Percentiles rank a stretch among this genome's conserved stretches.
Evolutionary conservation across 176 grass and related monocot species (phyloP).

Genomic region (Cenchrus purpureus): DNA sequence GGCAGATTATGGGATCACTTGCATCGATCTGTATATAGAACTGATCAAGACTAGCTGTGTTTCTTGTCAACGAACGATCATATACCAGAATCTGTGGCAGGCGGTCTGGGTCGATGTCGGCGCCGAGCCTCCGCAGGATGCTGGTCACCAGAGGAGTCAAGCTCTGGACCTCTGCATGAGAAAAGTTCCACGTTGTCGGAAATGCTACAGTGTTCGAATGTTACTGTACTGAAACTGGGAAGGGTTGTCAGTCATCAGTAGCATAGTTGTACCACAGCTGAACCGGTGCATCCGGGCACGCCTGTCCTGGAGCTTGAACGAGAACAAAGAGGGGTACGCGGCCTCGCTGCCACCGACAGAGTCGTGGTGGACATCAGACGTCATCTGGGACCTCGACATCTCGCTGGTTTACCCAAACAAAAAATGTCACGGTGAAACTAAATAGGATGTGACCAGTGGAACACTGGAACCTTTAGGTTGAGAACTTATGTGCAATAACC

Average conservation of each 20-base stretch:
- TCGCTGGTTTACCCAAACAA: slow-evolving; percentile 36
- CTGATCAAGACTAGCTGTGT: not conserved
- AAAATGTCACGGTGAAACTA: not conserved
- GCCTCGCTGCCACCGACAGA: slow-evolving; percentile 11
- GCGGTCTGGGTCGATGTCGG: slow-evolving; percentile 50
- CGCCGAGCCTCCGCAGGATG: slow-evolving; percentile 67
- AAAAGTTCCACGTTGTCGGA: not conserved
- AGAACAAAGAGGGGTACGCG: slow-evolving; percentile 40
- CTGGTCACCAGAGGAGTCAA: slow-evolving; percentile 69
- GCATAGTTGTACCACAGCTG: slow-evolving; percentile 48
- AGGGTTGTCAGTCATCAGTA: not conserved
- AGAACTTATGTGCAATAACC: not conserved
- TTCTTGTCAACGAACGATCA: no score
- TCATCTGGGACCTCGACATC: slow-evolving; percentile 45
- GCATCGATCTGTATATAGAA: not conserved
- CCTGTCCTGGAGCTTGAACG: slow-evolving; percentile 78
- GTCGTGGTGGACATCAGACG: slow-evolving; percentile 51
- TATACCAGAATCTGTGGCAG: slow-evolving; percentile 68
- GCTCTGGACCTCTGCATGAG: slow-evolving; percentile 63
- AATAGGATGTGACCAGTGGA: no score
- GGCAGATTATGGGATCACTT: not conserved
- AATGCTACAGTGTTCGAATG: not conserved
- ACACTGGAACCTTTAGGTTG: not conserved
- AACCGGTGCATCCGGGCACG: slow-evolving; percentile 76
- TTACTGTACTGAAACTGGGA: not conserved